phyloP scores from a whole-genome alignment of 192 early-diverging fungal genomes.

The Umbelopsis sp. region DNA sequence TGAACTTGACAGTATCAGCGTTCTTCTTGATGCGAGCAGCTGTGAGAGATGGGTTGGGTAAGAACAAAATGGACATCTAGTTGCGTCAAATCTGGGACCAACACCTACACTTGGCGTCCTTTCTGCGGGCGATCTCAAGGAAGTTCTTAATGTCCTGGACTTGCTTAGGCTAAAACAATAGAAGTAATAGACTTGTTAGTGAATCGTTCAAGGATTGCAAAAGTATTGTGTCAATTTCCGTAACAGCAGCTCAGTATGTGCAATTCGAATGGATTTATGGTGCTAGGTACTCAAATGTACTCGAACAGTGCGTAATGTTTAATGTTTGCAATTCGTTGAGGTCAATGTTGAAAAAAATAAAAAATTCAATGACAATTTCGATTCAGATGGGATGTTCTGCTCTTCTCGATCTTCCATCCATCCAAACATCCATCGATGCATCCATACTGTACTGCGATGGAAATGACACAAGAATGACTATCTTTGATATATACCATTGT shows the following conservation, averaged over 20 bases:
- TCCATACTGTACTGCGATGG: neutral
- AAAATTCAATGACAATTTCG: neutral
- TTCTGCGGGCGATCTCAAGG: slow-evolving; percentile 93
- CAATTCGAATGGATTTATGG: no score
- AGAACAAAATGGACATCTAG: neutral
- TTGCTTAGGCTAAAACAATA: slow-evolving; percentile 84
- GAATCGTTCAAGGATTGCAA: neutral
- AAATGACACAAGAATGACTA: neutral
- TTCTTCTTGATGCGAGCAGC: slow-evolving; percentile 97
- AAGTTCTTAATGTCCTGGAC: slow-evolving; percentile 99
- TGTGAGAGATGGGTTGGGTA: slow-evolving; percentile 21
- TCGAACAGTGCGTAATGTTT: neutral
- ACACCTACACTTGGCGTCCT: slow-evolving; percentile 83
- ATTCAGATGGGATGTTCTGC: neutral
- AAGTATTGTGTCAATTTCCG: no score
- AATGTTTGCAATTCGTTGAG: neutral
- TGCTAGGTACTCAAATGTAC: no score
- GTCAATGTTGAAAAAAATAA: neutral
- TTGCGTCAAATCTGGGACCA: neutral
- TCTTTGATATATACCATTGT: slow-evolving; percentile 1
- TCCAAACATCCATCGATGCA: slow-evolving; percentile 1
- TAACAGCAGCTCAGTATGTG: no score
- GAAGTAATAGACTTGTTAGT: neutral
- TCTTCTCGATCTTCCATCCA: neutral
- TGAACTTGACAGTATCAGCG: slow-evolving; percentile 94